Evolutionary conservation across 257 asterid genomes (phyloP), one percentile per base, ranked within the genome.

Genomic region (Jaltomata sinuosa): DNA sequence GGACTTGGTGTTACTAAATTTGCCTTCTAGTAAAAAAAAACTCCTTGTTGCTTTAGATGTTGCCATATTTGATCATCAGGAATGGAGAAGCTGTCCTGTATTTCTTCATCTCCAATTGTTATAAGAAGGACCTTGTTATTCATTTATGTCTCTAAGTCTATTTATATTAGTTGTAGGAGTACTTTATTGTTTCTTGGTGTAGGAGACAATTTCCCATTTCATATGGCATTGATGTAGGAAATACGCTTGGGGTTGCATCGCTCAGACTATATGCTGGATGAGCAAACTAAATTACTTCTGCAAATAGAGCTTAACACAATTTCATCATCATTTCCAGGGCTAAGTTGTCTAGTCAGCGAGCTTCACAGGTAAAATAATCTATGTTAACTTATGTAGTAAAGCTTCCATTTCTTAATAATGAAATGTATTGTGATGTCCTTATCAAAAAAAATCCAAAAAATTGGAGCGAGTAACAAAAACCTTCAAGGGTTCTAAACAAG

Each of bases 231-330:
- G 15, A 79, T 79, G 31, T 89, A 97, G 98, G 97, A 94, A 76
- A 97, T 97, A 91, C 94, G 99, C 86, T 87, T 95, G 92, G 99
- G 99, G 81, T 88, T 97, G 64, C 98, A 97, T 85, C 98, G 99
- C 77, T 97, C 98, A 49, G 98, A 97, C 89, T 97, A 97, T 81
- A 97, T 95, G 98, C 90, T 97, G 91, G 99, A 95, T 83, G 95
- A 94, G 80, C 91, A 97, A 87, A 94, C 99, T 80, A 92, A 91
- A 89, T 87, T 88, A 71, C 99, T 97, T 89, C 94, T 94, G 87
- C 99, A 97, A 89, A 95, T 97, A 87, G 99, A 97, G 97, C 94
- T 97, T 87, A 97, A 97, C 88, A 95, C 99, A 74, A 97, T 97
- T 84, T 92, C 99, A 62, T 95, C 97, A 74, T 97, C 99, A 83